A percentile compares a stretch with the other conserved stretches of the same genome.
Conservation (phyloP, 2,329 filamentous ascomycete species). For the Byssoonygena ceratinophila region DNA sequence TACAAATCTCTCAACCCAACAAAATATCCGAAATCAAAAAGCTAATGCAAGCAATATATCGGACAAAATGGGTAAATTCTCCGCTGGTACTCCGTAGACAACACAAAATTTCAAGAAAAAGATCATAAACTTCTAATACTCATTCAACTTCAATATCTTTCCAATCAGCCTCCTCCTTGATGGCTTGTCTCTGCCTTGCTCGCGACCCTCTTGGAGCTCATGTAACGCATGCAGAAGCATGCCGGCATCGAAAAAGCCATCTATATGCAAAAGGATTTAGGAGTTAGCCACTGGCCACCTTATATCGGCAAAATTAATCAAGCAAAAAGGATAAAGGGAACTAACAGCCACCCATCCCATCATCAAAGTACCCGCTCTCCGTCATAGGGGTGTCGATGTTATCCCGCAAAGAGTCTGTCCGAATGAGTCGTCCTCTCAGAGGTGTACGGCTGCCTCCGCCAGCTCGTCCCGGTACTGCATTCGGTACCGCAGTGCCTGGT, state of each 20-base stretch:
- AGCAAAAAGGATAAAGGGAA: conserved; percentile 24
- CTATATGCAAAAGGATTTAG: conserved; percentile 36
- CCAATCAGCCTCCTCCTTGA: conserved; percentile 35
- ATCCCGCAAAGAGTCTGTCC: conserved; percentile 41
- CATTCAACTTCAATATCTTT: conserved; percentile 40
- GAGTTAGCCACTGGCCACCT: conserved; percentile 12
- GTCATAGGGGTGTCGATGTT: conserved; percentile 38
- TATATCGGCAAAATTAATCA: neutral
- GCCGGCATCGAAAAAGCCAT: conserved; percentile 94
- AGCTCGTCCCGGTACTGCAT: conserved; percentile 37
- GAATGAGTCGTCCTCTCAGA: conserved; percentile 58
- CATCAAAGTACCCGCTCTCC: conserved; percentile 50
- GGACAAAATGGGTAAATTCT: no score
- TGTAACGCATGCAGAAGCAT: conserved; percentile 86
- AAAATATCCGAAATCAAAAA: no score
- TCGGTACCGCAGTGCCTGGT: conserved; percentile 47
- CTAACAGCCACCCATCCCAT: conserved; percentile 88
- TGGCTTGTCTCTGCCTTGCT: conserved; percentile 29
- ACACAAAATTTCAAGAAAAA: no score
- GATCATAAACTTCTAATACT: conserved; percentile 34
- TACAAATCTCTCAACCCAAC: no score
- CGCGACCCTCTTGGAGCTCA: conserved; percentile 37
- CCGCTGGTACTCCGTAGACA: no score
- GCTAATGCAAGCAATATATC: no score
- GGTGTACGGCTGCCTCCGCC: neutral